Conservation (phyloP, 2,329 filamentous ascomycete species). For the Lanzia echinophila region DNA sequence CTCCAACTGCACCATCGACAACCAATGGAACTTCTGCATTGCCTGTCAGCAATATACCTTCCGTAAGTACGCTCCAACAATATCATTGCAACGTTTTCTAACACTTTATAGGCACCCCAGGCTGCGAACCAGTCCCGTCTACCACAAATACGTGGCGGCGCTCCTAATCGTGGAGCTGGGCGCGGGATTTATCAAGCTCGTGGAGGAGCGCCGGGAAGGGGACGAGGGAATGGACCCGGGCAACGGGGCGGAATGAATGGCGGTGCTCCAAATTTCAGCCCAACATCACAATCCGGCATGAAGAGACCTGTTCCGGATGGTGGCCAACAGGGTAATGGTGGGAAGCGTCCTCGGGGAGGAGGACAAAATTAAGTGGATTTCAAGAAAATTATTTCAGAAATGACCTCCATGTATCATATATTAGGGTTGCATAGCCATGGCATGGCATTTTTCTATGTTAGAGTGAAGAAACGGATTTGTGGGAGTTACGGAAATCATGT, state of each 20-base stretch:
- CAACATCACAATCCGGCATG: constrained; percentile 22
- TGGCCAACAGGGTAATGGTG: constrained; percentile 30
- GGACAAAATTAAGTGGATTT: constrained; percentile 19
- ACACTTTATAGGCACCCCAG: constrained; percentile 17
- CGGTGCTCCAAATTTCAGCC: constrained; percentile 26
- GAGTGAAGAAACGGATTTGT: background rate
- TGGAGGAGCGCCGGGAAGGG: constrained; percentile 22
- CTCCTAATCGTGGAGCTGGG: constrained; percentile 14
- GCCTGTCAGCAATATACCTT: constrained; percentile 23
- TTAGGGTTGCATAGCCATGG: constrained; percentile 20
- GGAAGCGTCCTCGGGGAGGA: constrained; percentile 41
- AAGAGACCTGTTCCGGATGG: constrained; percentile 29
- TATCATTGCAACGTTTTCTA: constrained; percentile 1
- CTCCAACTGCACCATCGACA: constrained; percentile 9
- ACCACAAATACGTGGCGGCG: constrained; percentile 25
- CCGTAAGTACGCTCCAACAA: constrained; percentile 18
- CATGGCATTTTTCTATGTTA: constrained; percentile 22
- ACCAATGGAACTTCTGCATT: constrained; percentile 18
- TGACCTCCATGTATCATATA: constrained; percentile 26
- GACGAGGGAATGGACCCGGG: constrained; percentile 21
- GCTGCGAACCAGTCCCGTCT: constrained; percentile 19
- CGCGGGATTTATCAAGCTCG: constrained; percentile 15
- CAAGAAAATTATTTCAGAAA: constrained; percentile 9
- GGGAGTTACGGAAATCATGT: constrained; percentile 9
- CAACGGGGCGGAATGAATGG: constrained; percentile 29